A percentile compares a stretch with the other conserved stretches of the same genome.
Conservation (phyloP, 1,284 basidiomycete species). For the Sporisorium reilianum region DNA sequence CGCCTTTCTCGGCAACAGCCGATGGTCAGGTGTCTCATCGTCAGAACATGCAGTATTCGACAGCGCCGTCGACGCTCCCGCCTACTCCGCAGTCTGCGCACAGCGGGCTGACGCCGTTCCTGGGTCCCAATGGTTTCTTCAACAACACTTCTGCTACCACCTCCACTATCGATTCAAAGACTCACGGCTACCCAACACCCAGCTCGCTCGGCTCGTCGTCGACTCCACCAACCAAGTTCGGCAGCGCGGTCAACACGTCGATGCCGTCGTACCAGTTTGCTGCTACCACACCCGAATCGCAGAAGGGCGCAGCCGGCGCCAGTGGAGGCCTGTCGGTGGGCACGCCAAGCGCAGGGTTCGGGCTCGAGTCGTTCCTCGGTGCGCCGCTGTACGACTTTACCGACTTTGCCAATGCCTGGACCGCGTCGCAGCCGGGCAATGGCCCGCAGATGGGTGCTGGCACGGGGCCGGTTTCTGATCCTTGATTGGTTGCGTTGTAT, state of each 20-base stretch:
- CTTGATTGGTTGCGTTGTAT: slow-evolving; percentile 5
- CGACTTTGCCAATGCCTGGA: slow-evolving; percentile 52
- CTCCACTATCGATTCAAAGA: slow-evolving; percentile 1
- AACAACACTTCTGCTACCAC: slow-evolving; percentile 3
- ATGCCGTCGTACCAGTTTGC: neutral
- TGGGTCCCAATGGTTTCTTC: slow-evolving; percentile 42
- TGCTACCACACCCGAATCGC: slow-evolving; percentile 9
- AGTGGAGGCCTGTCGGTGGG: slow-evolving; percentile 26
- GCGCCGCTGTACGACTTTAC: slow-evolving; percentile 50
- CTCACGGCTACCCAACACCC: slow-evolving; percentile 30
- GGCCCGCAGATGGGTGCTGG: slow-evolving; percentile 12
- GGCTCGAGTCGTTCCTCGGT: slow-evolving; percentile 38
- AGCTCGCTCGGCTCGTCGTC: slow-evolving; percentile 23
- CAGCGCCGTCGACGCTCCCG: slow-evolving; percentile 10
- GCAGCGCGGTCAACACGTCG: neutral
- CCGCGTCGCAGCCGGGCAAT: slow-evolving; percentile 23
- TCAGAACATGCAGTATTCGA: slow-evolving; percentile 4
- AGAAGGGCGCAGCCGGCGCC: neutral
- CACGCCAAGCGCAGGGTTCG: slow-evolving; percentile 55
- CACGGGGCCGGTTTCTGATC: slow-evolving; percentile 39
- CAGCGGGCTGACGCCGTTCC: slow-evolving; percentile 41
- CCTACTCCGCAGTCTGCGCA: slow-evolving; percentile 26
- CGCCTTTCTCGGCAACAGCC: neutral
- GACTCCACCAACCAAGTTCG: slow-evolving; percentile 3
- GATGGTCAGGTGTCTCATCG: too few species aligned